Conservation (phyloP, 2,329 filamentous ascomycete genomes). For the Neonectria coccinea region DNA sequence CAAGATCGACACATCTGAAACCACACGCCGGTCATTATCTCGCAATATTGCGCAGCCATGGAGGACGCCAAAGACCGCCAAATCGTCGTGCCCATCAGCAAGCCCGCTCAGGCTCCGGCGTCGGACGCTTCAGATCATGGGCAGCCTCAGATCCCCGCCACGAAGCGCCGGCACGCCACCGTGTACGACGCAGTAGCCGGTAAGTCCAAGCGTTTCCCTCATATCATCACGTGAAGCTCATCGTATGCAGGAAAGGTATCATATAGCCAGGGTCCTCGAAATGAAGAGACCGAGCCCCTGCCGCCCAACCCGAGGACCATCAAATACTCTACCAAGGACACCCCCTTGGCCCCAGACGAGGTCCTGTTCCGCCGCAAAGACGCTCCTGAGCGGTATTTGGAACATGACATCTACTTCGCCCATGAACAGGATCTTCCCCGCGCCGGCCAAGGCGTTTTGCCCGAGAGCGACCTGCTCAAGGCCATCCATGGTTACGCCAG, state of each 20-base stretch:
- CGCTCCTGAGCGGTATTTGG: constrained; percentile 75
- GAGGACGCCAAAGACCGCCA: constrained; percentile 21
- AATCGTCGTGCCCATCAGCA: constrained; percentile 22
- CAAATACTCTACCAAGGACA: constrained; percentile 45
- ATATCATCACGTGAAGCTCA: constrained; percentile 40
- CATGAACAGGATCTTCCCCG: constrained; percentile 66
- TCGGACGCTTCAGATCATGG: constrained; percentile 25
- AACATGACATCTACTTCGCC: constrained; percentile 78
- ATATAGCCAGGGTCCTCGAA: constrained; percentile 37
- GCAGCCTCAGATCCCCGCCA: constrained; percentile 23
- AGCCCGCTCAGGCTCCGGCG: constrained; percentile 27
- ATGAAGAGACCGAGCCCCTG: constrained; percentile 33
- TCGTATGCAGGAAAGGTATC: constrained; percentile 48
- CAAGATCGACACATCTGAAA: not conserved
- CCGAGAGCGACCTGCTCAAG: constrained; percentile 76
- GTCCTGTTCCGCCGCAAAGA: constrained; percentile 74
- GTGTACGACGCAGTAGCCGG: constrained; percentile 81
- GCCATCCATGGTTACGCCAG: constrained; percentile 76
- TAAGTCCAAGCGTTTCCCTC: constrained; percentile 48
- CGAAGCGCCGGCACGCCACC: constrained; percentile 58
- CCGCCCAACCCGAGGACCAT: constrained; percentile 35
- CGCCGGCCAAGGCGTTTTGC: constrained; percentile 63
- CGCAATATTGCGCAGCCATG: constrained; percentile 20
- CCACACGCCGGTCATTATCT: not conserved
- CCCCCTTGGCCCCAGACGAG: constrained; percentile 72